These are phyloP conservation scores for Ogataea philodendri DNA, from an alignment of 805 yeast species.

Conservation along the genomic window DNA sequence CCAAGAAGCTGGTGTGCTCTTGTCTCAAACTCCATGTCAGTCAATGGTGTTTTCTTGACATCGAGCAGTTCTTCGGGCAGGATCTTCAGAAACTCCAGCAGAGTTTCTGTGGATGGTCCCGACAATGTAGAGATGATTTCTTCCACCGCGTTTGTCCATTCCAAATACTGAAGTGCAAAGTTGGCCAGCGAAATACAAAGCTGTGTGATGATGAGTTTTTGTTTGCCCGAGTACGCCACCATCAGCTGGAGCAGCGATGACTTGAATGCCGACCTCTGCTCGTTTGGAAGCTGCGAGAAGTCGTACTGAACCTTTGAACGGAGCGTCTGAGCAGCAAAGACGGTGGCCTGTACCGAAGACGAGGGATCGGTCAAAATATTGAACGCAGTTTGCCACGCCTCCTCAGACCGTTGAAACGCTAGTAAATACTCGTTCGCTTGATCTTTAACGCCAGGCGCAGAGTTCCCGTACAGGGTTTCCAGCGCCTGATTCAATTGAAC, in stretches of 20 bases:
- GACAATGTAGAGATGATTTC: constrained; percentile 60
- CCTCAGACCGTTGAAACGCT: constrained; percentile 74
- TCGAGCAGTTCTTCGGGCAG: constrained; percentile 90
- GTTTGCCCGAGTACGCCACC: constrained; percentile 43
- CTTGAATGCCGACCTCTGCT: constrained; percentile 59
- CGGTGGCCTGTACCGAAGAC: constrained; percentile 51
- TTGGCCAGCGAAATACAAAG: constrained; percentile 79
- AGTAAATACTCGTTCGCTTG: constrained; percentile 61
- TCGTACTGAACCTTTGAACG: constrained; percentile 85
- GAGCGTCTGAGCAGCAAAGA: constrained; percentile 90
- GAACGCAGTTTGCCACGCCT: constrained; percentile 77
- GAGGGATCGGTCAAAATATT: constrained; percentile 42
- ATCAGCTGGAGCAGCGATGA: constrained; percentile 62
- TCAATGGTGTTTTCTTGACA: constrained; percentile 69
- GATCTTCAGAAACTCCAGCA: constrained; percentile 79
- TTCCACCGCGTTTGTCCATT: constrained; percentile 68
- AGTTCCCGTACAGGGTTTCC: constrained; percentile 40
- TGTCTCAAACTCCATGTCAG: constrained; percentile 72
- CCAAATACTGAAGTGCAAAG: constrained; percentile 70
- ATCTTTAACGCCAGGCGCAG: constrained; percentile 38
- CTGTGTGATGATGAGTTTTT: constrained; percentile 73
- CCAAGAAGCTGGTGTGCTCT: constrained; percentile 65
- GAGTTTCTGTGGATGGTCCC: constrained; percentile 40
- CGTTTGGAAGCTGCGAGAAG: constrained; percentile 67
- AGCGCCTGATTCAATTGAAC: constrained; percentile 44